Percentiles rank a stretch among this genome's conserved stretches.
Evolutionary conservation across 305 asterid genomes (phyloP).

Genomic region (Caryopteris hybrid): DNA sequence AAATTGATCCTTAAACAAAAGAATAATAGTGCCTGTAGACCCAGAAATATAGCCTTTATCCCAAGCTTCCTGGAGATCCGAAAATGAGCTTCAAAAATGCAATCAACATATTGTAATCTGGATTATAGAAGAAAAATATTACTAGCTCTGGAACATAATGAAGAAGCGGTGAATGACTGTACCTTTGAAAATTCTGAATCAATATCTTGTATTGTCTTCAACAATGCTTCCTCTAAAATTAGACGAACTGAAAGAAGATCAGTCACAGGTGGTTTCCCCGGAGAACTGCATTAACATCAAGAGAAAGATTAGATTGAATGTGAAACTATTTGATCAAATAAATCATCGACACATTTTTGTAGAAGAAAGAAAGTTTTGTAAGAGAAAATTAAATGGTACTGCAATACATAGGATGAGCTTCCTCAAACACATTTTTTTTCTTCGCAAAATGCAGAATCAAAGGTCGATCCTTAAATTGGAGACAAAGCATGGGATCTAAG

Average conservation of each 20-base stretch:
- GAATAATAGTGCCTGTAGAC: slow-evolving; percentile 48
- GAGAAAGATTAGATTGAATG: neutral
- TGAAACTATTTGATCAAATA: neutral
- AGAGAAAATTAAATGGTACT: neutral
- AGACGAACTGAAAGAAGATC: slow-evolving; percentile 28
- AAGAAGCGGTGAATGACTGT: slow-evolving; percentile 12
- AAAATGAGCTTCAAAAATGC: slow-evolving; percentile 14
- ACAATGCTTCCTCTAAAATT: slow-evolving; percentile 50
- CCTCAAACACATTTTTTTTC: neutral
- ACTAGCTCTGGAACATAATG: neutral
- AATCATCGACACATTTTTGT: neutral
- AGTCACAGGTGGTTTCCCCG: slow-evolving; percentile 8
- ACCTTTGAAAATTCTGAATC: slow-evolving; percentile 64
- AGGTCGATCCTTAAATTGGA: neutral
- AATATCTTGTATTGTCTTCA: slow-evolving; percentile 59
- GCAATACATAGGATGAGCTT: neutral
- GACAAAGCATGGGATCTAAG: neutral
- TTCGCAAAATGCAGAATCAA: neutral
- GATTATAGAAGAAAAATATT: neutral
- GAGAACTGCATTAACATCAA: slow-evolving; percentile 26
- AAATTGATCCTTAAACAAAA: slow-evolving; percentile 41
- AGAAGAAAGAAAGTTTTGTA: neutral
- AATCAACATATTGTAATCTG: neutral
- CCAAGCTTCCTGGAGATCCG: slow-evolving; percentile 52
- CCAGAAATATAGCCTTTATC: slow-evolving; percentile 48